These are phyloP conservation scores for Alternaria ventricosa DNA, from an alignment of 2,329 filamentous ascomycete species.

Conservation along the genomic window DNA sequence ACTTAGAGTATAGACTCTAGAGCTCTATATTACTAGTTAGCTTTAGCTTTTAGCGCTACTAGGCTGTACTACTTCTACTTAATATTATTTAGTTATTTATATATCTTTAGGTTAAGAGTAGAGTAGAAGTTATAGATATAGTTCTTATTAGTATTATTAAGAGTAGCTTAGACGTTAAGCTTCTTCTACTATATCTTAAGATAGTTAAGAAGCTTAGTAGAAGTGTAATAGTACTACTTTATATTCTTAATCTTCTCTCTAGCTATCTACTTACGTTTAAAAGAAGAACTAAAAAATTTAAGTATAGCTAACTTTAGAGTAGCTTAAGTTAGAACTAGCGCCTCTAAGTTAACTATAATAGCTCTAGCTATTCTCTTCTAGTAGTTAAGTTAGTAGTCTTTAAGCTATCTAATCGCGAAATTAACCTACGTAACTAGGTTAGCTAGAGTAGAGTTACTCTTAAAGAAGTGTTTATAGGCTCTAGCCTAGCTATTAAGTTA, in stretches of 20 bases:
- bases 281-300: neutral
- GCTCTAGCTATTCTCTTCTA: neutral
- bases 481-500: neutral
- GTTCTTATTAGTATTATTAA: neutral
- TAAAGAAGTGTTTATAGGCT: neutral
- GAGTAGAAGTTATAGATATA: neutral
- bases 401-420: neutral
- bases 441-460: neutral
- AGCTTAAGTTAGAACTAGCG: neutral
- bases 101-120: too few relatives aligned
- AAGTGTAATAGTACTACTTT: neutral
- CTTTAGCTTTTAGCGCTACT: too few relatives aligned
- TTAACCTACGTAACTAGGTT: neutral
- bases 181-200: neutral
- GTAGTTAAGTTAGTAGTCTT: neutral
- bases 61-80: too few relatives aligned
- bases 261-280: neutral
- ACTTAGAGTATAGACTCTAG: too few relatives aligned
- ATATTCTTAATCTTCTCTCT: neutral
- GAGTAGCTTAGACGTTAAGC: neutral
- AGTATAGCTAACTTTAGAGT: neutral
- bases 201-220: neutral
- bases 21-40: too few relatives aligned
- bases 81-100: too few relatives aligned
- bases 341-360: neutral